Conservation (phyloP, 2,329 filamentous ascomycete genomes). For the Microcyclosporella mali region DNA sequence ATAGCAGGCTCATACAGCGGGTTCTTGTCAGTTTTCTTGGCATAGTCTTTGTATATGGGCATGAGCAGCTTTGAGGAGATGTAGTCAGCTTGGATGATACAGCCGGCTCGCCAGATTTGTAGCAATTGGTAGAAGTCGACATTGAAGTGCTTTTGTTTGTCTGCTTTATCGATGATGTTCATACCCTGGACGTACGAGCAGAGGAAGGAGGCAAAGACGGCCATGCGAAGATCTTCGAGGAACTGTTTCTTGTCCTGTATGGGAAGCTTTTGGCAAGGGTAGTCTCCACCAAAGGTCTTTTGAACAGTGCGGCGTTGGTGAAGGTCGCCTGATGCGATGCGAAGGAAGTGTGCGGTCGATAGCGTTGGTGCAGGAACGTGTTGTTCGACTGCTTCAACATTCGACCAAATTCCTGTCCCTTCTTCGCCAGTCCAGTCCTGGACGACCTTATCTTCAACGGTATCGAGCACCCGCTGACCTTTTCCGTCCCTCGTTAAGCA, state of each 20-base stretch:
- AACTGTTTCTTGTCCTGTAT: constrained; percentile 37
- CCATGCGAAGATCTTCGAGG: constrained; percentile 53
- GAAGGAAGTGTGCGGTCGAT: constrained; percentile 56
- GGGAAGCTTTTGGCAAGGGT: constrained; percentile 33
- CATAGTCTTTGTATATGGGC: constrained; percentile 35
- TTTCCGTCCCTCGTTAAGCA: constrained; percentile 46
- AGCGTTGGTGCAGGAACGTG: constrained; percentile 62
- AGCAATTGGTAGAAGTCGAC: constrained; percentile 49
- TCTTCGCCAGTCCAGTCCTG: constrained; percentile 62
- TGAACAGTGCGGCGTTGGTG: constrained; percentile 49
- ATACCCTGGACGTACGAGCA: constrained; percentile 60
- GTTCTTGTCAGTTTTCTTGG: constrained; percentile 38
- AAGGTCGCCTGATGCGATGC: constrained; percentile 58
- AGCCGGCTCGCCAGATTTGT: constrained; percentile 63
- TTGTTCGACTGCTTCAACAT: constrained; percentile 54
- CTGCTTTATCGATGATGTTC: constrained; percentile 55
- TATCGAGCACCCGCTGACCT: constrained; percentile 49
- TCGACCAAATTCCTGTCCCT: constrained; percentile 61
- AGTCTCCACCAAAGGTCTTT: constrained; percentile 41
- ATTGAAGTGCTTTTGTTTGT: constrained; percentile 54
- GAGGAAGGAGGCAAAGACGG: constrained; percentile 57
- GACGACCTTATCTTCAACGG: constrained; percentile 64
- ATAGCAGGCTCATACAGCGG: constrained; percentile 44
- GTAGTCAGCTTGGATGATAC: constrained; percentile 63
- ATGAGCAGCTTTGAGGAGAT: constrained; percentile 54